Percentiles rank a stretch among this genome's conserved stretches.
Conservation (phyloP, 1,284 basidiomycete genomes). For the Ganoderma multipileum region DNA sequence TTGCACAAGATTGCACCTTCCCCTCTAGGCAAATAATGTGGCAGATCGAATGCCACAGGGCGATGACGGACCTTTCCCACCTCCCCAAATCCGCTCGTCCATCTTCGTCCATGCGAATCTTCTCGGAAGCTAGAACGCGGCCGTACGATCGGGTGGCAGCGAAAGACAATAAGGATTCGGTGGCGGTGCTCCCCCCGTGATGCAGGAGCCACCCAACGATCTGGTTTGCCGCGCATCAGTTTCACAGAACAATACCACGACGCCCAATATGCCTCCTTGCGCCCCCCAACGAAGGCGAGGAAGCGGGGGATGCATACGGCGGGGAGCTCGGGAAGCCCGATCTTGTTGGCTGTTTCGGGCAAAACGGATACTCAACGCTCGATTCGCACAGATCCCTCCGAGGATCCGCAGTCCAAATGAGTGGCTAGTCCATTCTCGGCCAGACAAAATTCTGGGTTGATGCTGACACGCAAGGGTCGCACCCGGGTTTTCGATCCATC, state of each 20-base stretch:
- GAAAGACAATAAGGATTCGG: conserved; percentile 19
- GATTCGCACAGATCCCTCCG: neutral
- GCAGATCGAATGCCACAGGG: neutral
- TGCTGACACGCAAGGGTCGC: conserved; percentile 1
- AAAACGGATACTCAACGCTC: conserved; percentile 6
- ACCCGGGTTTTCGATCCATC: neutral
- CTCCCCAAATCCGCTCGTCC: neutral
- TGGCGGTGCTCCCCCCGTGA: conserved; percentile 17
- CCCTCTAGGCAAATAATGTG: neutral
- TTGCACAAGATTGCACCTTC: neutral
- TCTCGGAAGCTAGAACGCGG: neutral
- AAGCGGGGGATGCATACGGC: neutral
- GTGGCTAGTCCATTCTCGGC: neutral
- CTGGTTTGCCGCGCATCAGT: conserved; percentile 2
- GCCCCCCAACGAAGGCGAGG: neutral
- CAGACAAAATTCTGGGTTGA: conserved; percentile 5
- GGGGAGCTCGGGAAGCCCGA: neutral
- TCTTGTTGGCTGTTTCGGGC: neutral
- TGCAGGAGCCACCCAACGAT: neutral
- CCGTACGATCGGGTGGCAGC: conserved; percentile 7
- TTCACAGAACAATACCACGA: conserved; percentile 8
- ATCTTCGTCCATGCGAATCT: neutral
- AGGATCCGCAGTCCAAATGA: no score
- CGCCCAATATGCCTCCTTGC: neutral
- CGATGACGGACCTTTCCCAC: neutral